phyloP scores from a whole-genome alignment of 371 early-diverging fungal genomes.

The Nosema muscidifuracis region DNA sequence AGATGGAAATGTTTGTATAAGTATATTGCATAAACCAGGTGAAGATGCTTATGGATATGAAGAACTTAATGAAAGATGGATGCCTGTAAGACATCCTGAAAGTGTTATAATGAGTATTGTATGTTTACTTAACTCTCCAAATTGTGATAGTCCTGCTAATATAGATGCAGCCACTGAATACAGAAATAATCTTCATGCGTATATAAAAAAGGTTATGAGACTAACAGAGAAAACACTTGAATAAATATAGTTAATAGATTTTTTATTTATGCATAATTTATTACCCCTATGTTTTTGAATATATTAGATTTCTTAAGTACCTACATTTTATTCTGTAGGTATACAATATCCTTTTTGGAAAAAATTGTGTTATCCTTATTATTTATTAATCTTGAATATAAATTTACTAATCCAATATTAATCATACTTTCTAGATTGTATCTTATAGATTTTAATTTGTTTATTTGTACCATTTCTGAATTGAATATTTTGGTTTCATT shows the following conservation, averaged over 20 bases:
- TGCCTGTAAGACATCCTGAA: slow-evolving; percentile 73
- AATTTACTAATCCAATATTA: background rate
- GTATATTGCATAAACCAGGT: slow-evolving; percentile 63
- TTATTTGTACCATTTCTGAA: background rate
- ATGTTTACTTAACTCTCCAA: slow-evolving; percentile 64
- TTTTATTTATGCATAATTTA: background rate
- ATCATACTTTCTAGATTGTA: background rate
- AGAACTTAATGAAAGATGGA: slow-evolving; percentile 78
- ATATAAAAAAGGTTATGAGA: slow-evolving; percentile 70
- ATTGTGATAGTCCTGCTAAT: slow-evolving; percentile 64
- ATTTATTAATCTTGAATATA: background rate
- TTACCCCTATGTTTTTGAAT: background rate
- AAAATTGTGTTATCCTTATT: background rate
- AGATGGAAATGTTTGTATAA: slow-evolving; percentile 64
- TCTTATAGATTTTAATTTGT: background rate
- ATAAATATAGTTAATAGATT: slow-evolving; percentile 19
- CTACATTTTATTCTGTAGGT: background rate
- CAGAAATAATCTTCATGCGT: slow-evolving; percentile 66
- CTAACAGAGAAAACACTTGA: slow-evolving; percentile 69
- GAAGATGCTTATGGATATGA: slow-evolving; percentile 84
- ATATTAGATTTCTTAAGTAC: background rate
- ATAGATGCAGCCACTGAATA: slow-evolving; percentile 63
- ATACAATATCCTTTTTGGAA: background rate
- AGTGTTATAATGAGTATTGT: slow-evolving; percentile 63
- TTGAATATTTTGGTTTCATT: background rate